phyloP scores from a whole-genome alignment of 225 moss, liverwort and hornwort genomes.

The Polytrichum formosum region DNA sequence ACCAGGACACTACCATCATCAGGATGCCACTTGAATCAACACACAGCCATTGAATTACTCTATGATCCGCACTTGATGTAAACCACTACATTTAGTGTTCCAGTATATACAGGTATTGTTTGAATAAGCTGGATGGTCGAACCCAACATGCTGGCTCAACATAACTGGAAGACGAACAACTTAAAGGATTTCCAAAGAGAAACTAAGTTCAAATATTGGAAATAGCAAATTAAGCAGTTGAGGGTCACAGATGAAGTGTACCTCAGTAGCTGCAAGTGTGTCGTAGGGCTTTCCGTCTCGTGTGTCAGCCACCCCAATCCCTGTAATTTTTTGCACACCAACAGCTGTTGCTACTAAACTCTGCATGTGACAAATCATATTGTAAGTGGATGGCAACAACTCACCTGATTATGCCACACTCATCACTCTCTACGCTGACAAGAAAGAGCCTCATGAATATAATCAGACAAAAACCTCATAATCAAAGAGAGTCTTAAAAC shows the following conservation, averaged over 20 bases:
- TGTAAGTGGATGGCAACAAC: background rate
- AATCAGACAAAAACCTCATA: too few relatives aligned
- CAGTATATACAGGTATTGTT: conserved; percentile 1
- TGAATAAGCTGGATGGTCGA: background rate
- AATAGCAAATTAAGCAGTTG: background rate
- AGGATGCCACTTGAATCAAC: background rate
- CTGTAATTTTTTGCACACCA: conserved; percentile 90
- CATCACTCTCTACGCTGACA: too few relatives aligned
- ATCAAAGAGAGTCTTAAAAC: too few relatives aligned
- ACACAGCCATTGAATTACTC: background rate
- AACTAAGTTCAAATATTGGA: background rate
- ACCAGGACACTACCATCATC: too few relatives aligned
- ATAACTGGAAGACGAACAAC: background rate
- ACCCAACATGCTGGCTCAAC: background rate
- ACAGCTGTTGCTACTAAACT: conserved; percentile 87
- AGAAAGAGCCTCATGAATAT: too few relatives aligned
- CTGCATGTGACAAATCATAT: conserved; percentile 40
- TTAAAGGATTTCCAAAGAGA: background rate
- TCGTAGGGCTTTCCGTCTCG: conserved; percentile 91
- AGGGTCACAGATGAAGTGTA: conserved; percentile 14
- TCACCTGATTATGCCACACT: too few relatives aligned
- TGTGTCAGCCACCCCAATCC: conserved; percentile 68
- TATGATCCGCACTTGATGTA: background rate
- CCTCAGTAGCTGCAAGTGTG: conserved; percentile 80
- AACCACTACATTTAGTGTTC: background rate